Evolutionary conservation across 2,329 filamentous ascomycete species (phyloP), one percentile per base, ranked within the genome.

Genomic region (Cytospora piceae): DNA sequence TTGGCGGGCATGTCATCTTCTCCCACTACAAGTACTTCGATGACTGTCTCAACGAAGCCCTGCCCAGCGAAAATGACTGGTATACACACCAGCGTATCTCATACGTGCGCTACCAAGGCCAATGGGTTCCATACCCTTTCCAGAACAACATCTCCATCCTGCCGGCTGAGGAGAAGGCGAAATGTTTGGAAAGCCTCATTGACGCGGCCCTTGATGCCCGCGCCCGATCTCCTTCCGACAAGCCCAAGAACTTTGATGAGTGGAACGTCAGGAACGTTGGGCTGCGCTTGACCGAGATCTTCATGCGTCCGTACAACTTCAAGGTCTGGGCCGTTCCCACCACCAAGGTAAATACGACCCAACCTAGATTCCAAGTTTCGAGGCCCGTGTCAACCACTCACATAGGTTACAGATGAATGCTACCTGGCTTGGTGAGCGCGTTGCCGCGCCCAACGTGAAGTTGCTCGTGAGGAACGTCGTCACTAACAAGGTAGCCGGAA

Each of bases 21-120:
- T 97, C 94, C 73, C 94, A 97, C 87, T 99, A 99, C 90, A 97
- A 97, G 84, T 99, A 99, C 88, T 99, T 99, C 79, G 95, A 99
- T 82, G 95, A 99, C 85, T 96, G 92, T 84, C 90, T 99, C 77
- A 87, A 98, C 79, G 95, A 99, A 85, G 95, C 95, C 61, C 89
- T 99, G 52, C 95, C 95, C 74, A 93, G 93, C 76, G 88, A 93
- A 66, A 90, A 92, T 67, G 95, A 99, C 83, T 99, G 95, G 95
- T 98, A 91, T 82, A 92, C 88, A 71, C 95, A 99, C 84, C 91
- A 99, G 85, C 94, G 95, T 77, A 95, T 99, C 81, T 99, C 95
- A 69, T 99, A 99, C 79, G 94, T 99, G 73, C 94, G 95, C 77
- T 97, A 93, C 90, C 94, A 96, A 88, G 85, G 86, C 72, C 86